A percentile compares a stretch with the other conserved stretches of the same genome.
phyloP scores from a whole-genome alignment of 345 rosid species.

The Dipteronia dyeriana region DNA sequence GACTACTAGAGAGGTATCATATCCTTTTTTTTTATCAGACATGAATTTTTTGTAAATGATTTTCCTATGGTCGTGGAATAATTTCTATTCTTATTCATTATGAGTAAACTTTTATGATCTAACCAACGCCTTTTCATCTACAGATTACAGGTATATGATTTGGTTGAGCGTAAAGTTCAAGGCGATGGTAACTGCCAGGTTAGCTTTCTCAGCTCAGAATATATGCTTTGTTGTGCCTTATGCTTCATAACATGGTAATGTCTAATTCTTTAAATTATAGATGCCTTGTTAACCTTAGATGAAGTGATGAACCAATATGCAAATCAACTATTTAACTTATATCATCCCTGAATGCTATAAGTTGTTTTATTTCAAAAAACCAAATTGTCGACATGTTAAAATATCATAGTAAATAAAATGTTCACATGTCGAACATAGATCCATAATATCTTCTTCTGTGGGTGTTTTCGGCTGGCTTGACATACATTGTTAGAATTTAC shows the following conservation, averaged over 20 bases:
- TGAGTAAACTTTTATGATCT: background rate
- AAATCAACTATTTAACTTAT: background rate
- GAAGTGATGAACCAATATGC: conserved; percentile 2
- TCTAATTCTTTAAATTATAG: background rate
- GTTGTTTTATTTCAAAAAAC: background rate
- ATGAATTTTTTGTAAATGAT: background rate
- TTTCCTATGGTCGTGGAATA: background rate
- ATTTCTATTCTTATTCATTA: background rate
- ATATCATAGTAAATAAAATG: background rate
- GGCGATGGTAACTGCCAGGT: conserved; percentile 84
- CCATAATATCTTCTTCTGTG: background rate
- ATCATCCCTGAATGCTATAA: background rate
- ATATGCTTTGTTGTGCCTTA: background rate
- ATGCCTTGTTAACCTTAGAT: background rate
- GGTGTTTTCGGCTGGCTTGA: conserved; percentile 1
- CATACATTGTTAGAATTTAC: background rate
- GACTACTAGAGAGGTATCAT: conserved; percentile 58
- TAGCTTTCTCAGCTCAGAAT: conserved; percentile 14
- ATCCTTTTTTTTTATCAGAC: conserved; percentile 12
- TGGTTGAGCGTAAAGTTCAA: conserved; percentile 65
- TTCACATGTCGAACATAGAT: background rate
- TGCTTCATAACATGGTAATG: background rate
- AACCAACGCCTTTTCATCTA: conserved; percentile 5
- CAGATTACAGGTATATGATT: conserved; percentile 63
- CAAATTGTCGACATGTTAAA: background rate